A percentile compares a stretch with the other conserved stretches of the same genome.
phyloP scores from a whole-genome alignment of 2,329 filamentous ascomycete genomes.

The Bipolaris sorokiniana region DNA sequence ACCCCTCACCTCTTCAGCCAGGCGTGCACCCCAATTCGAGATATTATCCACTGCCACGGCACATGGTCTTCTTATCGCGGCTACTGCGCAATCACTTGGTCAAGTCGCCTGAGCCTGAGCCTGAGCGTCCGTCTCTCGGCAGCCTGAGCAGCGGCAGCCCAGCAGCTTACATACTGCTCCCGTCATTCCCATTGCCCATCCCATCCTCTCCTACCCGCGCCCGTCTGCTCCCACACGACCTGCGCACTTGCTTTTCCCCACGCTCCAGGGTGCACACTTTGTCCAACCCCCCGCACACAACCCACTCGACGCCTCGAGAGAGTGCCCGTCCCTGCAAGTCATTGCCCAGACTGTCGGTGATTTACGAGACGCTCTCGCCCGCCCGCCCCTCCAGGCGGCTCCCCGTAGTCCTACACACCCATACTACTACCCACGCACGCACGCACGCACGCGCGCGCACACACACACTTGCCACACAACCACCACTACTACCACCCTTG shows the following conservation, averaged over 20 bases:
- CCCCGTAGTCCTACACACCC: background rate
- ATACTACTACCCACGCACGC: background rate
- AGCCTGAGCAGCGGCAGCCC: slow-evolving; percentile 3
- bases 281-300: slow-evolving; percentile 8
- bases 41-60: slow-evolving; percentile 23
- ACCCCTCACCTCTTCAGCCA: slow-evolving; percentile 22
- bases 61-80: slow-evolving; percentile 34
- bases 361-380: slow-evolving; percentile 2
- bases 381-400: slow-evolving; percentile 6
- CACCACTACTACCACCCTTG: background rate
- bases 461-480: background rate
- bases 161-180: slow-evolving; percentile 16
- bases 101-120: slow-evolving; percentile 13
- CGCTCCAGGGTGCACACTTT: slow-evolving; percentile 24
- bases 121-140: background rate
- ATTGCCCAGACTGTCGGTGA: slow-evolving; percentile 17
- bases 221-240: slow-evolving; percentile 20
- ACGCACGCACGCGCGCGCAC: background rate
- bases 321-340: slow-evolving; percentile 19
- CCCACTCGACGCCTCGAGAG: slow-evolving; percentile 4
- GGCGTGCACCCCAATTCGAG: slow-evolving; percentile 2
- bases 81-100: slow-evolving; percentile 32
- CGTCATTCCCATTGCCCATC: slow-evolving; percentile 17
- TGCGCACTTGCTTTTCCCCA: slow-evolving; percentile 20
- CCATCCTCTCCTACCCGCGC: slow-evolving; percentile 21